Evolutionary conservation across 2,329 filamentous ascomycete genomes (phyloP).

Genomic region (Fusarium avenaceum): DNA sequence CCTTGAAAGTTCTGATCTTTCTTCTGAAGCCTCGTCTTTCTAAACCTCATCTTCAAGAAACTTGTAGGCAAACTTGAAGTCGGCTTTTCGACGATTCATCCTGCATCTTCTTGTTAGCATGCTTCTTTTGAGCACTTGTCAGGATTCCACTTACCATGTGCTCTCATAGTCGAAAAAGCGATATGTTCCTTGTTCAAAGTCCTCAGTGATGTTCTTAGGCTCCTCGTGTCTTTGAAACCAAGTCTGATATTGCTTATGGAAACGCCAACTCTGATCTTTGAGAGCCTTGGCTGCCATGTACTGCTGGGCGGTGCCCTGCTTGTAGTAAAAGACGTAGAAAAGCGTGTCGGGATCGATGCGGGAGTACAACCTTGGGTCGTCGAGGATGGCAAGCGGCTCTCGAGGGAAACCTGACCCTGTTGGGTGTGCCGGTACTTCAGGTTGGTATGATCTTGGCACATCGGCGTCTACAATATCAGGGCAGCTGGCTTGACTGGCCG

Average conservation of each 20-base stretch:
- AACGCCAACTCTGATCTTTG: constrained; percentile 98
- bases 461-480: constrained; percentile 85
- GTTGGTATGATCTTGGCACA: constrained; percentile 85
- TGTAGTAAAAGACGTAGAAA: constrained; percentile 99
- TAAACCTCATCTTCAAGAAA: constrained; percentile 94
- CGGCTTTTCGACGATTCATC: constrained; percentile 98
- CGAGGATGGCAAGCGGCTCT: constrained; percentile 90
- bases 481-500: constrained; percentile 77
- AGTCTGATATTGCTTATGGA: constrained; percentile 99
- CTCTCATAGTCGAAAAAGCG: constrained; percentile 99
- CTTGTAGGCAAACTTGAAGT: constrained; percentile 99
- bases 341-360: constrained; percentile 95
- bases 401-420: constrained; percentile 89
- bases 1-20: too few relatives aligned
- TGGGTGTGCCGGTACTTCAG: constrained; percentile 80
- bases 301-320: constrained; percentile 95
- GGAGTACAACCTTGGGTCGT: constrained; percentile 88
- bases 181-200: constrained; percentile 98
- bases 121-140: not conserved
- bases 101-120: constrained; percentile 61
- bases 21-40: constrained; percentile 4
- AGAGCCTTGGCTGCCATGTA: constrained; percentile 96
- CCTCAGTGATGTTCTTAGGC: constrained; percentile 97
- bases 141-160: constrained; percentile 80
- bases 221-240: constrained; percentile 99